phyloP scores from a whole-genome alignment of 805 yeast genomes.

The Saturnispora besseyi region DNA sequence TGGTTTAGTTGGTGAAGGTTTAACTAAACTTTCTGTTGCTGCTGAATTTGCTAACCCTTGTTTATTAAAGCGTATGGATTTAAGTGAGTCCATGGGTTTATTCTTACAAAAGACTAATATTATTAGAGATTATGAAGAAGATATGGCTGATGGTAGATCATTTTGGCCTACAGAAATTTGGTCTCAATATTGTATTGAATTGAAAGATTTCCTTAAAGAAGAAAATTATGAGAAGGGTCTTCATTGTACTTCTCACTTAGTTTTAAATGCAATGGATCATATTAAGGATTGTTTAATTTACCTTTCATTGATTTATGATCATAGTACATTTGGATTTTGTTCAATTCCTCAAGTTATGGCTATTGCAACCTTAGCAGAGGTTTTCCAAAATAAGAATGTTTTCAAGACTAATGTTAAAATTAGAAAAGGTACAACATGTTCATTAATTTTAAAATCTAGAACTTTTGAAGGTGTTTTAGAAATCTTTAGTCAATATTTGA shows the following conservation, averaged over 20 bases:
- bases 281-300: conserved; percentile 69
- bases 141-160: conserved; percentile 80
- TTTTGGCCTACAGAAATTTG: conserved; percentile 96
- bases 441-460: conserved; percentile 63
- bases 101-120: conserved; percentile 94
- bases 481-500: conserved; percentile 68
- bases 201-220: conserved; percentile 50
- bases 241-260: conserved; percentile 72
- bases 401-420: conserved; percentile 72
- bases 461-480: conserved; percentile 65
- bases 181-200: conserved; percentile 62
- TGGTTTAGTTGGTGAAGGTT: conserved; percentile 94
- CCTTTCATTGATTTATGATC: conserved; percentile 68
- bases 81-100: conserved; percentile 84
- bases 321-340: conserved; percentile 80
- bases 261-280: conserved; percentile 69
- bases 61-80: conserved; percentile 43
- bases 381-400: conserved; percentile 72
- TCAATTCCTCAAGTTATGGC: conserved; percentile 99
- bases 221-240: conserved; percentile 48
- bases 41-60: conserved; percentile 60
- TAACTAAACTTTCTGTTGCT: conserved; percentile 69
- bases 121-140: conserved; percentile 91
- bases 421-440: conserved; percentile 80
- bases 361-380: conserved; percentile 81